These are phyloP conservation scores for Pezicula carpinea DNA, from an alignment of 2,329 filamentous ascomycete species.

Conservation along the genomic window DNA sequence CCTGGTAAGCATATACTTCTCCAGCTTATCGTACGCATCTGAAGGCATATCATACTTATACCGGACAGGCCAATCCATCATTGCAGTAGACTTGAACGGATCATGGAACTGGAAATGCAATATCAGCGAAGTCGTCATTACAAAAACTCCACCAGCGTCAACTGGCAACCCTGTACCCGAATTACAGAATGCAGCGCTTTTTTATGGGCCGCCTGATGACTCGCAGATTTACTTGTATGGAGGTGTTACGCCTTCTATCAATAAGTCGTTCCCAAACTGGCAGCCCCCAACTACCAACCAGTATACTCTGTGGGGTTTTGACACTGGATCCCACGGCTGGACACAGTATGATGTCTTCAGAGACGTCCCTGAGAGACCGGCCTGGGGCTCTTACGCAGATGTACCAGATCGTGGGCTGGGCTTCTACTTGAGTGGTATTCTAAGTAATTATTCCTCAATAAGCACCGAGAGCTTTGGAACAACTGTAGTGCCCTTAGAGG, in stretches of 20 bases:
- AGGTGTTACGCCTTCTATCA: conserved; percentile 9
- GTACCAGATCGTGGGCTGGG: conserved; percentile 10
- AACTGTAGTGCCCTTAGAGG: conserved; percentile 22
- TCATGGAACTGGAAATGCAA: conserved; percentile 10
- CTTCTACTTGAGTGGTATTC: conserved; percentile 18
- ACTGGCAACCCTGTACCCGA: conserved; percentile 2
- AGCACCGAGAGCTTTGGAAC: background rate
- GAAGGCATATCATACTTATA: too few relatives aligned
- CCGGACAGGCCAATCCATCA: background rate
- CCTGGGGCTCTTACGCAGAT: conserved; percentile 6
- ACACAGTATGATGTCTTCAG: conserved; percentile 6
- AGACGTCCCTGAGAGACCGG: conserved; percentile 5
- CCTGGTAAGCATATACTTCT: too few relatives aligned
- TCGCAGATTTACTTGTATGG: conserved; percentile 12
- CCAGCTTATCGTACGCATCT: too few relatives aligned
- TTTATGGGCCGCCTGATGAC: conserved; percentile 2
- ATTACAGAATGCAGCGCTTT: conserved; percentile 7
- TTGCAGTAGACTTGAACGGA: conserved; percentile 7
- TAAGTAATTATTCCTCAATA: conserved; percentile 9
- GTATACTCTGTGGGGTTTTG: background rate
- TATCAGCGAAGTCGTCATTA: conserved; percentile 3
- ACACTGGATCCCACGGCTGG: conserved; percentile 3
- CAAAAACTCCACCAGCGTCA: background rate
- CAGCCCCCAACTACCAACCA: conserved; percentile 1
- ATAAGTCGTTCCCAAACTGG: conserved; percentile 9